These are phyloP conservation scores for Lavandula angustifolia DNA, from an alignment of 257 asterid genomes.

Conservation along the genomic window DNA sequence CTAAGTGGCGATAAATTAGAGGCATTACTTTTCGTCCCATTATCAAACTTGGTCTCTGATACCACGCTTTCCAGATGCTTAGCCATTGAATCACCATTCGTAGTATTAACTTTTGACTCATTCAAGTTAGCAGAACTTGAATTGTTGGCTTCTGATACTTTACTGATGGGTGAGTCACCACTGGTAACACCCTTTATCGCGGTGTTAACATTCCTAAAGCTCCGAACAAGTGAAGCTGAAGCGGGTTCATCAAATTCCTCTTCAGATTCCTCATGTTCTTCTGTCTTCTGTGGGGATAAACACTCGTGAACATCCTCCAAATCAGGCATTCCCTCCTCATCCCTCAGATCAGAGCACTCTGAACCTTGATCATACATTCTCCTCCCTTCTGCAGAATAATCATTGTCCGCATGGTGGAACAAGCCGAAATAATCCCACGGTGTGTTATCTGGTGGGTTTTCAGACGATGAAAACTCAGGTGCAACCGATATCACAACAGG, in stretches of 20 bases:
- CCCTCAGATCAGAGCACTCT: slow-evolving; percentile 39
- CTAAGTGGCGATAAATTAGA: slow-evolving; percentile 67
- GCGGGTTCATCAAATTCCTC: slow-evolving; percentile 93
- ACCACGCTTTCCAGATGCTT: slow-evolving; percentile 35
- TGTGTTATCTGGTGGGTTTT: slow-evolving; percentile 46
- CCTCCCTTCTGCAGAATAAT: slow-evolving; percentile 47
- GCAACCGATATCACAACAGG: slow-evolving; percentile 57
- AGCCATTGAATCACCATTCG: slow-evolving; percentile 40
- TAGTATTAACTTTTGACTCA: slow-evolving; percentile 39
- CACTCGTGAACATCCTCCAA: slow-evolving; percentile 49
- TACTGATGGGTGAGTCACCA: slow-evolving; percentile 36
- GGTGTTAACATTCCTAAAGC: slow-evolving; percentile 73
- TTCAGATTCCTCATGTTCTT: slow-evolving; percentile 70
- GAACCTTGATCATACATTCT: slow-evolving; percentile 33
- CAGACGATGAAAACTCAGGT: slow-evolving; percentile 48
- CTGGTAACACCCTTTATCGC: slow-evolving; percentile 35
- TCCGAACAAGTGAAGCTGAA: slow-evolving; percentile 67
- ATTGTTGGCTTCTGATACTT: slow-evolving; percentile 40
- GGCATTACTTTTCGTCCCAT: slow-evolving; percentile 48
- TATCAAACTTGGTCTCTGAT: slow-evolving; percentile 47
- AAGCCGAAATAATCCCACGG: slow-evolving; percentile 97
- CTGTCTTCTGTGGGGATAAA: slow-evolving; percentile 44
- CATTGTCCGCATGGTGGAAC: slow-evolving; percentile 58
- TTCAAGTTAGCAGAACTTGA: slow-evolving; percentile 49
- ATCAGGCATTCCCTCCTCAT: slow-evolving; percentile 49